Percentiles rank a stretch among this genome's conserved stretches.
Conservation (phyloP, 2,329 filamentous ascomycete species). For the Arachnomyces sp. region DNA sequence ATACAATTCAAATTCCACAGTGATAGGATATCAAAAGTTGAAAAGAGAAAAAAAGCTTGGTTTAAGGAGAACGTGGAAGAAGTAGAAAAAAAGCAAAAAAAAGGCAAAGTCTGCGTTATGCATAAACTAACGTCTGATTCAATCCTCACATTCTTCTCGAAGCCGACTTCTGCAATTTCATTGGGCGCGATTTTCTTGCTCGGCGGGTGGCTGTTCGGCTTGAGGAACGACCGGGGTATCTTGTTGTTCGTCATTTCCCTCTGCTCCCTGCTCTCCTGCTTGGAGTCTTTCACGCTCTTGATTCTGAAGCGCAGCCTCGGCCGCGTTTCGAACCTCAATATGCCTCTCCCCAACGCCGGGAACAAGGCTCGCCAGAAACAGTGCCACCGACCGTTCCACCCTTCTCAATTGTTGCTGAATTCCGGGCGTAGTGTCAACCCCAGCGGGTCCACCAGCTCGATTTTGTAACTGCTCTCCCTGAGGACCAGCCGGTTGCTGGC, state of each 20-base stretch:
- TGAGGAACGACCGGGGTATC: no score
- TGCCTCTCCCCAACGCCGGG: slow-evolving; percentile 57
- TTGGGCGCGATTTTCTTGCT: no score
- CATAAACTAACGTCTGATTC: no score
- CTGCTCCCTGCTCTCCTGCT: slow-evolving; percentile 9
- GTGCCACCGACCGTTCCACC: slow-evolving; percentile 49
- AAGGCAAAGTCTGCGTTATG: no score
- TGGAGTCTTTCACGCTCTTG: slow-evolving; percentile 10
- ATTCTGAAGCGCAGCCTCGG: slow-evolving; percentile 32
- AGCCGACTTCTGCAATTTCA: no score
- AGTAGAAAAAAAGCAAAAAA: no score
- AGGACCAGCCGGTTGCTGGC: slow-evolving; percentile 4
- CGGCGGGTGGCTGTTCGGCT: no score
- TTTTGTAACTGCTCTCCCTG: slow-evolving; percentile 3
- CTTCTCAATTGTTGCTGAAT: slow-evolving; percentile 32
- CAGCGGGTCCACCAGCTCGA: slow-evolving; percentile 4
- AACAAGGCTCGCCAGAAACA: slow-evolving; percentile 56
- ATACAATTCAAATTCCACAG: no score
- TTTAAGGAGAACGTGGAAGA: no score
- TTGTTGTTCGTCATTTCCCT: not conserved
- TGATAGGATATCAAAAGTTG: no score
- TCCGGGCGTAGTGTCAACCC: slow-evolving; percentile 8
- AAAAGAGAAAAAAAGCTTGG: no score
- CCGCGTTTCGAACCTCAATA: slow-evolving; percentile 48
- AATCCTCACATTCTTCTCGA: no score